phyloP scores from a whole-genome alignment of 2,329 filamentous ascomycete species.

The Aspergillus jensenii region DNA sequence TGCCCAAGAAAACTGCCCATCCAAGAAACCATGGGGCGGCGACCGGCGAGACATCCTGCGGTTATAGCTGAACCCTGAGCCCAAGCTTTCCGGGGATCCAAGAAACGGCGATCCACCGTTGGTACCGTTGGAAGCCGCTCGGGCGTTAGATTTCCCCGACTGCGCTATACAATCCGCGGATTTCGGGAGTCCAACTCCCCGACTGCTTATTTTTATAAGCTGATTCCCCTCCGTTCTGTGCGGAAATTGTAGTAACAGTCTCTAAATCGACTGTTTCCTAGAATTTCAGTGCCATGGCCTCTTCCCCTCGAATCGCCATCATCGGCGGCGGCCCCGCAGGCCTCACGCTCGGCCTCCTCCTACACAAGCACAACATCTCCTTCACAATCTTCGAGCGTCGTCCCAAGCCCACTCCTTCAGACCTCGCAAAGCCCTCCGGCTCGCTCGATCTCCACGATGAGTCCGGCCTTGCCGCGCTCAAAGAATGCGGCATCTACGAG shows the following conservation, averaged over 20 bases:
- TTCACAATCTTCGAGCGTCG: constrained; percentile 31
- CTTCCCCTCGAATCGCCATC: constrained; percentile 2
- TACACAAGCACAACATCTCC: constrained; percentile 20
- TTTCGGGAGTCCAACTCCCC: background rate
- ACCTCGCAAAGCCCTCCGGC: constrained; percentile 21
- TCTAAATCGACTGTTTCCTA: no score
- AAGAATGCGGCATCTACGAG: constrained; percentile 23
- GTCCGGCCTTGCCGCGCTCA: constrained; percentile 25
- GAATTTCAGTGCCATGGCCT: background rate
- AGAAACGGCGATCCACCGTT: background rate
- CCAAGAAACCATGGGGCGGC: no score
- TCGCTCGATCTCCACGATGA: constrained; percentile 29
- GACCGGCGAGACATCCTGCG: no score
- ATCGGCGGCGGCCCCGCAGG: constrained; percentile 33
- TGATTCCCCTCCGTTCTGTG: no score
- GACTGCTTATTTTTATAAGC: background rate
- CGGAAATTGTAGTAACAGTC: background rate
- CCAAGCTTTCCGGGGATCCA: background rate
- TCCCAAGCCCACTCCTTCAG: constrained; percentile 18
- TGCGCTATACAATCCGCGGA: background rate
- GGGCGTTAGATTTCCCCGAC: background rate
- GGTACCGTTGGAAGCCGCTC: background rate
- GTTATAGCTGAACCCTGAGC: no score
- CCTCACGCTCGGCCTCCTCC: constrained; percentile 23
- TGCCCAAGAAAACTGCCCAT: no score